These are phyloP conservation scores for Aspergillus carlsbadensis DNA, from an alignment of 495 filamentous ascomycete genomes.

Conservation along the genomic window DNA sequence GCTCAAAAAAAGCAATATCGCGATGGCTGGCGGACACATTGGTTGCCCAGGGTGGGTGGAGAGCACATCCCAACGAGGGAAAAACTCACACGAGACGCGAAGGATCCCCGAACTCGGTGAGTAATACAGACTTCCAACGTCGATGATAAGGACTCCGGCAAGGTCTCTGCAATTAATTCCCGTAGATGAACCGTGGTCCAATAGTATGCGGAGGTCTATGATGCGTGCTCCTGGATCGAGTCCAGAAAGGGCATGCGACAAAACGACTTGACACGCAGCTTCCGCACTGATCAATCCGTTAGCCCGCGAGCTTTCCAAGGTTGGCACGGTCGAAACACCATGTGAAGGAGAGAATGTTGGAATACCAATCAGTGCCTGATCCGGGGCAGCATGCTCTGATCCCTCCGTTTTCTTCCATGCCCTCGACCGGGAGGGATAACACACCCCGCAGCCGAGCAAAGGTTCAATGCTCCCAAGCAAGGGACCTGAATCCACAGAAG, in stretches of 20 bases:
- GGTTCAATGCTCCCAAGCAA: slow-evolving; percentile 8
- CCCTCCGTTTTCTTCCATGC: slow-evolving; percentile 9
- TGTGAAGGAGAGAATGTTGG: neutral
- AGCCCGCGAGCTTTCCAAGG: too few relatives aligned
- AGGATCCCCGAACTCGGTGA: neutral
- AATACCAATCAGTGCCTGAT: slow-evolving; percentile 12
- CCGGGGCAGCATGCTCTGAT: slow-evolving; percentile 8
- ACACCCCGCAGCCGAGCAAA: slow-evolving; percentile 5
- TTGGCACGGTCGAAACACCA: neutral
- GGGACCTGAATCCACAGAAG: slow-evolving; percentile 1
- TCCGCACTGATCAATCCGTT: neutral
- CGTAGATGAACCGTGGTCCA: neutral
- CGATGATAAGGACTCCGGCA: neutral
- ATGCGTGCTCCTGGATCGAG: slow-evolving; percentile 4
- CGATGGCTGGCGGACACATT: neutral
- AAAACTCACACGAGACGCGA: slow-evolving; percentile 6
- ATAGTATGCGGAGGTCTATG: neutral
- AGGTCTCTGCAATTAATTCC: neutral
- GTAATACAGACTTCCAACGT: neutral
- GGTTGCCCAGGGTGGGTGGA: too few relatives aligned
- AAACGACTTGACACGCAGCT: neutral
- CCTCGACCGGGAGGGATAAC: slow-evolving; percentile 4
- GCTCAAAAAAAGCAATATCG: neutral
- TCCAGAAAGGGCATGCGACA: neutral
- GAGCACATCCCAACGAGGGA: neutral